Conservation (phyloP, 306 rosid genomes). For the Prunus mongolica region DNA sequence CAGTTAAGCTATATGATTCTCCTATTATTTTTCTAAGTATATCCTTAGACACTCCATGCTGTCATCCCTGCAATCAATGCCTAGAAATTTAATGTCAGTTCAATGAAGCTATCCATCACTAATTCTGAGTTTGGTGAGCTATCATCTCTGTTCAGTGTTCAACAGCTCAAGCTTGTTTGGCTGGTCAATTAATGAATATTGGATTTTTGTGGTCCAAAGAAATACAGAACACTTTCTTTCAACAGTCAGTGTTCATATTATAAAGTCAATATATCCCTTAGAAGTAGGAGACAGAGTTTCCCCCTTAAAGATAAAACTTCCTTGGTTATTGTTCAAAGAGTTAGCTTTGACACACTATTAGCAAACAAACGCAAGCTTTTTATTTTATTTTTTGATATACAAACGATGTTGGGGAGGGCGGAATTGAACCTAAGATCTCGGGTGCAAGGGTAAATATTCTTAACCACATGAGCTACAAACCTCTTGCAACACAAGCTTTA, state of each 20-base stretch:
- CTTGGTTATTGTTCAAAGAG: too few relatives aligned
- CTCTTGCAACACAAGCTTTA: too few relatives aligned
- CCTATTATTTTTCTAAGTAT: constrained; percentile 8
- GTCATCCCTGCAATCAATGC: constrained; percentile 11
- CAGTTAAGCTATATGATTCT: constrained; percentile 4
- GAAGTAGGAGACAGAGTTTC: too few relatives aligned
- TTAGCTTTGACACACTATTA: too few relatives aligned
- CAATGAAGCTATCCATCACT: constrained; percentile 10
- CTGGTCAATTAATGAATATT: neutral
- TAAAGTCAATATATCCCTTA: too few relatives aligned
- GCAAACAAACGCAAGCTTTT: too few relatives aligned
- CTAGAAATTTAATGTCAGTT: constrained; percentile 12
- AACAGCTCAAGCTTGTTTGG: neutral
- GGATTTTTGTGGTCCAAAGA: neutral
- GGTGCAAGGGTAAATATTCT: fast-evolving
- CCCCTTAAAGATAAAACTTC: too few relatives aligned
- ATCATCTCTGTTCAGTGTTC: constrained; percentile 4
- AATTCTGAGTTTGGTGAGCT: constrained; percentile 7
- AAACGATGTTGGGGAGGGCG: neutral
- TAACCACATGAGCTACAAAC: neutral
- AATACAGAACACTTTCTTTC: neutral
- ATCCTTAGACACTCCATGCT: constrained; percentile 16
- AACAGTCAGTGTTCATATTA: neutral
- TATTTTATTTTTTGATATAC: too few relatives aligned
- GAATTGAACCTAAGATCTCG: too few relatives aligned